These are phyloP conservation scores for Penicillium expansum DNA, from an alignment of 2,329 filamentous ascomycete genomes.

Conservation along the genomic window DNA sequence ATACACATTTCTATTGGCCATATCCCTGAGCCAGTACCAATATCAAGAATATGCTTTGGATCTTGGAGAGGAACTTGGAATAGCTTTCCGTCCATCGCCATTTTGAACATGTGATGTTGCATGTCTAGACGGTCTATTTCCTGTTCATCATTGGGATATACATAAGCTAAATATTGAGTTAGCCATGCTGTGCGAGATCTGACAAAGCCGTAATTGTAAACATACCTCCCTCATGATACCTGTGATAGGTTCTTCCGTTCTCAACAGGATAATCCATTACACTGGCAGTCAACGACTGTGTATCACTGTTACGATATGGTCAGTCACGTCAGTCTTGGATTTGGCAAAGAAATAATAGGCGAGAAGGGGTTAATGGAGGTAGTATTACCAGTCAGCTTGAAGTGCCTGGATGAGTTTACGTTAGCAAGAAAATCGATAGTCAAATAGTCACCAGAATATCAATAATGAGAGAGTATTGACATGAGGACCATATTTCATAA, in stretches of 20 bases:
- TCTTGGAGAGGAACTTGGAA: conserved; percentile 48
- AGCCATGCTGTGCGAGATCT: conserved; percentile 9
- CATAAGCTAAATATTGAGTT: conserved; percentile 34
- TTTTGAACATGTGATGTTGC: conserved; percentile 54
- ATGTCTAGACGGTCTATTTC: conserved; percentile 57
- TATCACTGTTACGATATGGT: conserved; percentile 32
- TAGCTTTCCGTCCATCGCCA: conserved; percentile 46
- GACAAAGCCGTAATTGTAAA: conserved; percentile 1
- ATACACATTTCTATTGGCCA: conserved; percentile 67
- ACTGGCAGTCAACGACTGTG: conserved; percentile 43
- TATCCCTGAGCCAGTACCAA: conserved; percentile 62
- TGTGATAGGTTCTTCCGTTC: conserved; percentile 46
- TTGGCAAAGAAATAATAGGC: neutral
- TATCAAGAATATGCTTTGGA: conserved; percentile 53
- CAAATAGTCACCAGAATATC: neutral
- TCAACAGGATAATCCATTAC: conserved; percentile 45
- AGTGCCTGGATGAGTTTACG: neutral
- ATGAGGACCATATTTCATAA: neutral
- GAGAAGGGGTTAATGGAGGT: neutral
- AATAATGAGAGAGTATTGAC: neutral
- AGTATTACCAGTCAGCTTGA: conserved; percentile 2
- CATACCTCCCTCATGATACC: conserved; percentile 46
- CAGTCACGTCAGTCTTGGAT: neutral
- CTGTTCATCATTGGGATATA: conserved; percentile 53
- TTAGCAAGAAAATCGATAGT: neutral